Evolutionary conservation across 306 rosid genomes (phyloP), one percentile per base, ranked within the genome.

Genomic region (Prunus campanulata): DNA sequence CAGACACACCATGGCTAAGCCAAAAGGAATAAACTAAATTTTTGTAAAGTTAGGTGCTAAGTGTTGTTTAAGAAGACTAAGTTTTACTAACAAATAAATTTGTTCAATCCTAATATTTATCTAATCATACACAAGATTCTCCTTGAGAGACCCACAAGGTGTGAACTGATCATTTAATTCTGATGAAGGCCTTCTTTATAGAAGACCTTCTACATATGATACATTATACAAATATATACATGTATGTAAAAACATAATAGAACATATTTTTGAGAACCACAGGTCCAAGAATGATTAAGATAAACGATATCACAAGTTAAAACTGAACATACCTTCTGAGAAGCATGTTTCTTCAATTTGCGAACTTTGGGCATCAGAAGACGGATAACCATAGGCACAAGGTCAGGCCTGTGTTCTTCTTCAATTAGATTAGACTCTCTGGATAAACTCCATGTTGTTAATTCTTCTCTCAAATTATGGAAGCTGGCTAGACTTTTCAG

Each of bases 361-460:
- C 97, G 87, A 72, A 92, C 90, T 87, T 88, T 95, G 29, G 97
- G 96, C 90, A 92, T 89, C 88, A 95, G 82, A 75, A 95, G 83
- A 60, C 86, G 96, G 74, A 89, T 92, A 81, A 88, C 92, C 56
- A 92, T 8, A 44, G 97, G 97, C 77, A 95, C 86, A 67, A 95
- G 84, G 77, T 79, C 56, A 79, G 82, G 74, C 76, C 98, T 85
- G 86, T 95, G 96, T 47, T 84, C 74, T 68, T 87, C 93, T 81
- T 89, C 87, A 79, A 92, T 85, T 44, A 66, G 81, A 79, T 77
- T 78, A 63, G 92, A 85, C 84, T 92, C 96, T 80, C 83, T 86
- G 29, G 92, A 90, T 74, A 95, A 80, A 86, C 92, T 90, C 98
- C 98, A 95, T 50, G 89, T 90, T 30, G 96, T 89, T 79, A 92